Evolutionary conservation across 1,284 basidiomycete species (phyloP).

Genomic region (Pyrrhoderma lamaoense): DNA sequence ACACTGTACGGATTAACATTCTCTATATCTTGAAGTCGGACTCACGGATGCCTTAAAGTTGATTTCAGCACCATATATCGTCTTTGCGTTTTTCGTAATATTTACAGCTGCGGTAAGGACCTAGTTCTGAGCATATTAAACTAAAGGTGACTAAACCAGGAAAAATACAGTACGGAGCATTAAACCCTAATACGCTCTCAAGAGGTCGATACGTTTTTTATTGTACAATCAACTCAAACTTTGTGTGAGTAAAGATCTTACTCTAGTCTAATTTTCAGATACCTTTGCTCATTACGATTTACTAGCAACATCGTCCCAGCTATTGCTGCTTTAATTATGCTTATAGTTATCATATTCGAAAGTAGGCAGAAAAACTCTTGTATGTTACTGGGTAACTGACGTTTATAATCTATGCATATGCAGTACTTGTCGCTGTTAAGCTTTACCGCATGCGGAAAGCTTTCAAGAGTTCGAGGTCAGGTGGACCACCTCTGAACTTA

Average conservation of each 20-base stretch:
- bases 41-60: neutral
- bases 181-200: neutral
- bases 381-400: neutral
- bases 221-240: slow-evolving; percentile 12
- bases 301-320: slow-evolving; percentile 10
- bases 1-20: neutral
- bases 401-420: too few relatives aligned
- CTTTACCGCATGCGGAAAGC: slow-evolving; percentile 12
- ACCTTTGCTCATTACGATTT: too few relatives aligned
- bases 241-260: slow-evolving; percentile 3
- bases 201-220: slow-evolving; percentile 12
- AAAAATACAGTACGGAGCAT: slow-evolving; percentile 3
- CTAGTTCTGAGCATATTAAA: neutral
- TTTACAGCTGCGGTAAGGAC: slow-evolving; percentile 8
- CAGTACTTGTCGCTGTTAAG: slow-evolving; percentile 11
- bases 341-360: slow-evolving; percentile 10
- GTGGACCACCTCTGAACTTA: slow-evolving; percentile 1
- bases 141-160: too few relatives aligned
- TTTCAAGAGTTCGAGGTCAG: slow-evolving; percentile 6
- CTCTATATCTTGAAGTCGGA: too few relatives aligned
- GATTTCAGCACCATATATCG: slow-evolving; percentile 6
- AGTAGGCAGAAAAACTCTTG: neutral
- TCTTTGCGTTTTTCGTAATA: slow-evolving; percentile 4
- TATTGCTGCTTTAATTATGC: slow-evolving; percentile 7
- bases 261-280: neutral